Evolutionary conservation across 2,329 filamentous ascomycete species (phyloP).

Genomic region (Stemphylium vesicarium): DNA sequence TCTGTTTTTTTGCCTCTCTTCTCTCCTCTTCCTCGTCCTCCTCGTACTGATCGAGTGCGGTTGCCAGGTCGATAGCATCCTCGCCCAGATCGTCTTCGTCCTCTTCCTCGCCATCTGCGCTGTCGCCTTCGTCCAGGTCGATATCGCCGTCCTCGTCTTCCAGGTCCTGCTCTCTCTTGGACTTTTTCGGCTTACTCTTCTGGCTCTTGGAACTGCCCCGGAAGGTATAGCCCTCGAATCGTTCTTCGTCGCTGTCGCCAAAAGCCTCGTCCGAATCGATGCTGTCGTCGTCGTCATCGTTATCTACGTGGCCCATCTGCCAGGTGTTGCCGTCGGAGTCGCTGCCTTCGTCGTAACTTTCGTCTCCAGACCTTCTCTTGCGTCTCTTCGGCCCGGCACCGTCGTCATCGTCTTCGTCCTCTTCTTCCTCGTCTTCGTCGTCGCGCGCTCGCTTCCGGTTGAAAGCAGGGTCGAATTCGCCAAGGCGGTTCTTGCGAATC

Average conservation of each 20-base stretch:
- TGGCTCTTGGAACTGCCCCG: constrained; percentile 63
- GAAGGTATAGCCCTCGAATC: constrained; percentile 78
- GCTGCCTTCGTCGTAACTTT: constrained; percentile 74
- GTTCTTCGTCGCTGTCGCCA: constrained; percentile 85
- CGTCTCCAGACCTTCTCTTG: constrained; percentile 43
- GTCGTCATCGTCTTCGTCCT: constrained; percentile 37
- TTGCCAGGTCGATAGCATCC: constrained; percentile 68
- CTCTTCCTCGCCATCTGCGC: constrained; percentile 56
- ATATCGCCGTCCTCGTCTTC: constrained; percentile 47
- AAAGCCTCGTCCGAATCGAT: constrained; percentile 82
- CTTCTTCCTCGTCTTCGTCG: constrained; percentile 58
- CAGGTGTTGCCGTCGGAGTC: constrained; percentile 88
- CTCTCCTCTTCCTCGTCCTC: constrained; percentile 44
- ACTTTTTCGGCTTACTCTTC: constrained; percentile 54
- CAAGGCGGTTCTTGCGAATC: constrained; percentile 64
- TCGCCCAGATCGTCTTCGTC: constrained; percentile 69
- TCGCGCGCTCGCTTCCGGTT: constrained; percentile 52
- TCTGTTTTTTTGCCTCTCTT: constrained; percentile 37
- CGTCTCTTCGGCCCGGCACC: constrained; percentile 40
- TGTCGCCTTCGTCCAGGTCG: constrained; percentile 55
- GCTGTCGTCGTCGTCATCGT: constrained; percentile 70
- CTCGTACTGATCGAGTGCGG: constrained; percentile 62
- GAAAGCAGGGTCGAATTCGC: constrained; percentile 57
- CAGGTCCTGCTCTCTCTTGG: constrained; percentile 35
- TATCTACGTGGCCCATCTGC: constrained; percentile 73